Evolutionary conservation across 2,329 filamentous ascomycete genomes (phyloP).

Genomic region (Bisporella sp.): DNA sequence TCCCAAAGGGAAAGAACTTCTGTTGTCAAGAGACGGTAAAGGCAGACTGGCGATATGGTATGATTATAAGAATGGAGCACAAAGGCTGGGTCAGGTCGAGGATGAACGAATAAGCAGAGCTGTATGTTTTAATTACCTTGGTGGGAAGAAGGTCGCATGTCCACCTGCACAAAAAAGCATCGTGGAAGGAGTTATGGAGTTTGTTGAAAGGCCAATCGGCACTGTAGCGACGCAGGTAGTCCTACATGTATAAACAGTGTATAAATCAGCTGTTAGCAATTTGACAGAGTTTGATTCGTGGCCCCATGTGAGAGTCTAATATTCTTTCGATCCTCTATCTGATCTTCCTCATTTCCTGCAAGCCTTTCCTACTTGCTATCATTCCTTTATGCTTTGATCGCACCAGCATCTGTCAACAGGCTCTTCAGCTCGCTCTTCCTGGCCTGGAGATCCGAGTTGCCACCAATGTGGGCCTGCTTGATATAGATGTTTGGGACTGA

Average conservation of each 20-base stretch:
- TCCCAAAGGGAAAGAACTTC: constrained; percentile 70
- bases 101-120: constrained; percentile 78
- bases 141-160: constrained; percentile 78
- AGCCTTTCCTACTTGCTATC: no score
- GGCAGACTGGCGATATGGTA: constrained; percentile 65
- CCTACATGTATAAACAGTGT: constrained; percentile 7
- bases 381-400: constrained; percentile 29
- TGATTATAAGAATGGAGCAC: constrained; percentile 43
- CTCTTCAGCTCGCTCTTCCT: constrained; percentile 57
- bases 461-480: constrained; percentile 82
- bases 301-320: no score
- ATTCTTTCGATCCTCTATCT: no score
- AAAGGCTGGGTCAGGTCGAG: constrained; percentile 60
- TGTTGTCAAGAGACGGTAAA: constrained; percentile 59
- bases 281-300: no score
- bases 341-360: no score
- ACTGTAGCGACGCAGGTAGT: constrained; percentile 74
- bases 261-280: not conserved
- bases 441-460: constrained; percentile 81
- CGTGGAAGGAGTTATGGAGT: constrained; percentile 78
- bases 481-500: constrained; percentile 98
- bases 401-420: constrained; percentile 58
- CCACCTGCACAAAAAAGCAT: constrained; percentile 75
- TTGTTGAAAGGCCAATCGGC: constrained; percentile 82
- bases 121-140: constrained; percentile 87